Conservation (phyloP, 2,329 filamentous ascomycete species). For the Parascedosporium putredinis region DNA sequence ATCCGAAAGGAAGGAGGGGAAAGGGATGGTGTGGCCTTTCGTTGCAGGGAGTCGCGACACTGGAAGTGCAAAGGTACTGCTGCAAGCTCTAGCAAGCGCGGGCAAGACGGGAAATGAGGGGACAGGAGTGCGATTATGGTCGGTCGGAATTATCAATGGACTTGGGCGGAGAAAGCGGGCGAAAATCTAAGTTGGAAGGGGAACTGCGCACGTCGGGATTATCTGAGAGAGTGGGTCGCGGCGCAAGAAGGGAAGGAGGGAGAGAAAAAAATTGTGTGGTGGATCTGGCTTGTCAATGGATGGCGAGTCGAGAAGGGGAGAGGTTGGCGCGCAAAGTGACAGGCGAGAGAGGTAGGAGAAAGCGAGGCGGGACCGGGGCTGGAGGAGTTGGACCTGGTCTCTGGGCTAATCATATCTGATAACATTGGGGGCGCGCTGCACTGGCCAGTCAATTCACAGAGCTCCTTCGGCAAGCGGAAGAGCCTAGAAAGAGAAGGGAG, state of each 20-base stretch:
- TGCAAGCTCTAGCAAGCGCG: neutral
- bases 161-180: constrained; percentile 7
- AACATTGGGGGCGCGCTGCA: too few species aligned
- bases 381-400: neutral
- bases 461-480: too few species aligned
- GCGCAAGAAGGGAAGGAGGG: neutral
- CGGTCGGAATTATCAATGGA: constrained; percentile 6
- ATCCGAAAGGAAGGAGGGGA: too few species aligned
- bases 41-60: neutral
- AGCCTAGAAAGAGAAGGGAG: neutral
- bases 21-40: neutral
- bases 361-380: neutral
- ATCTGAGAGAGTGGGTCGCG: constrained; percentile 1
- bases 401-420: too few species aligned
- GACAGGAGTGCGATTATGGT: constrained; percentile 5
- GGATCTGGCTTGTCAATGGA: neutral
- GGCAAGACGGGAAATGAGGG: neutral
- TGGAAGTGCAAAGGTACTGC: neutral
- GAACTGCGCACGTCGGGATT: neutral
- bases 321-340: neutral
- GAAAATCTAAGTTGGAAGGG: constrained; percentile 1
- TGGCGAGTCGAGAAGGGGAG: neutral
- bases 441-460: too few species aligned
- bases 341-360: neutral
- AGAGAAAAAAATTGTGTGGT: constrained; percentile 2